A percentile compares a stretch with the other conserved stretches of the same genome.
Evolutionary conservation across 352 stramenopile genomes (phyloP).

Genomic region (Pythium vanterpoolii): DNA sequence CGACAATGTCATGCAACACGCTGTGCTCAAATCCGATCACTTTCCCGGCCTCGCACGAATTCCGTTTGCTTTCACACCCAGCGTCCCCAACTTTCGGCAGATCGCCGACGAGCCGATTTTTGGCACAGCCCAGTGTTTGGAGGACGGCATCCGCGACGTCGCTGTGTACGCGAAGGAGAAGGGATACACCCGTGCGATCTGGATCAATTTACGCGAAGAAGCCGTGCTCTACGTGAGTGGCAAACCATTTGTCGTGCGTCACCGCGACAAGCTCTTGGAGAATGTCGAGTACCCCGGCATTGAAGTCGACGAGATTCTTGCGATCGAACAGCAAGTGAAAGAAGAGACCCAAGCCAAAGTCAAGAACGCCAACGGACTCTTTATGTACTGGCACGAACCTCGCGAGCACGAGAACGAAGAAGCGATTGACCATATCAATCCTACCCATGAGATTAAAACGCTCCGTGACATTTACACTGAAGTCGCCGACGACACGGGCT

Average conservation of each 20-base stretch:
- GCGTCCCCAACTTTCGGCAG: constrained; percentile 85
- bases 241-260: constrained; percentile 82
- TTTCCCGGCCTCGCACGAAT: constrained; percentile 80
- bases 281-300: constrained; percentile 89
- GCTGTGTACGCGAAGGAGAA: constrained; percentile 41
- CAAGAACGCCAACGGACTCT: constrained; percentile 63
- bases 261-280: constrained; percentile 73
- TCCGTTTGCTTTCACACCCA: constrained; percentile 55
- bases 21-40: constrained; percentile 88
- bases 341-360: constrained; percentile 79
- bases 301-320: constrained; percentile 84
- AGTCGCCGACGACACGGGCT: constrained; percentile 38
- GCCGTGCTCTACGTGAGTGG: constrained; percentile 89
- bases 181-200: constrained; percentile 73
- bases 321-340: constrained; percentile 84
- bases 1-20: constrained; percentile 74
- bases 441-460: constrained; percentile 71
- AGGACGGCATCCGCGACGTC: constrained; percentile 70
- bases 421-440: constrained; percentile 77
- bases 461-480: constrained; percentile 70
- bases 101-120: constrained; percentile 83
- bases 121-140: constrained; percentile 73
- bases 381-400: constrained; percentile 86
- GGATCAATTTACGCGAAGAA: constrained; percentile 90
- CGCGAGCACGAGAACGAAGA: constrained; percentile 76